phyloP scores from a whole-genome alignment of 2,329 filamentous ascomycete species.

The Arachnopeziza araneosa region DNA sequence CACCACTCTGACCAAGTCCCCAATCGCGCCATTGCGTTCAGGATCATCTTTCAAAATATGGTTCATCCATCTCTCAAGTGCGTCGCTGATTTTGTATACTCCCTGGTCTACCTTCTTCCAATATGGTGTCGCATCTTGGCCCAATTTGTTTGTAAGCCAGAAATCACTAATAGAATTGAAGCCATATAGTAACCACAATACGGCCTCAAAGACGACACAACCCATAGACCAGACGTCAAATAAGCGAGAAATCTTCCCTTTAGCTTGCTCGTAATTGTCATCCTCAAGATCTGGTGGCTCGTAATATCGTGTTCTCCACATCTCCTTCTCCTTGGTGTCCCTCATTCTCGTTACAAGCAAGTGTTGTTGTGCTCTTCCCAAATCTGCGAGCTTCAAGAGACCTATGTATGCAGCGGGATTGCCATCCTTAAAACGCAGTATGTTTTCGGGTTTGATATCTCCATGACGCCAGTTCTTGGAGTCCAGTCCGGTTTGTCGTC shows the following conservation, averaged over 20 bases:
- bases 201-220: not conserved
- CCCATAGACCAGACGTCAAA: not conserved
- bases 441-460: slow-evolving; percentile 36
- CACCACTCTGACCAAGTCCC: not conserved
- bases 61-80: not conserved
- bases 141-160: not conserved
- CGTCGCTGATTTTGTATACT: not conserved
- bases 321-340: not conserved
- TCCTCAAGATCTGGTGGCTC: not conserved
- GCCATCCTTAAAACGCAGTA: slow-evolving; percentile 26
- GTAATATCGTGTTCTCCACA: not conserved
- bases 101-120: not conserved
- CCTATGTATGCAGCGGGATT: not conserved
- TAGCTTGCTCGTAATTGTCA: not conserved
- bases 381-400: not conserved
- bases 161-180: not conserved
- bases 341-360: not conserved
- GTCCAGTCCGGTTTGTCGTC: not conserved
- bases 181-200: not conserved
- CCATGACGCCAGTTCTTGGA: slow-evolving; percentile 26
- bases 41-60: not conserved
- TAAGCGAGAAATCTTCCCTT: not conserved
- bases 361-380: not conserved
- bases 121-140: not conserved
- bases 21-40: not conserved